These are phyloP conservation scores for Thielaviopsis ethacetica DNA, from an alignment of 2,329 filamentous ascomycete genomes.

Conservation along the genomic window DNA sequence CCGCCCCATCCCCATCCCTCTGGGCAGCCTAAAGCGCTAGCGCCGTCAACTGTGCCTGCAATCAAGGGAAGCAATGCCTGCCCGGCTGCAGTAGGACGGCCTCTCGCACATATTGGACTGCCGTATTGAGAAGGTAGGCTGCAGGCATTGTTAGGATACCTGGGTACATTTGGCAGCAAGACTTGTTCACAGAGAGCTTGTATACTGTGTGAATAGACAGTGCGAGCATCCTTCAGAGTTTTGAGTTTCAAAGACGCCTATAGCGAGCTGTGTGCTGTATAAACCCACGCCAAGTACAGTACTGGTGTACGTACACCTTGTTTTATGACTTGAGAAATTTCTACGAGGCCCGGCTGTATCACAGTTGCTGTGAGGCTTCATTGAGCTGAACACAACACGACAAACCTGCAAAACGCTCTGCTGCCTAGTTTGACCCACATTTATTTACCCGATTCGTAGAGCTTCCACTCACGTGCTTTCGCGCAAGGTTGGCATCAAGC, in stretches of 20 bases:
- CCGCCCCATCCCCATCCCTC: neutral
- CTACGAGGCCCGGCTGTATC: too few relatives aligned
- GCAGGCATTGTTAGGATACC: neutral
- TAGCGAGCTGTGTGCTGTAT: neutral
- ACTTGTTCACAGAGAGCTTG: neutral
- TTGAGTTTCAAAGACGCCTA: neutral
- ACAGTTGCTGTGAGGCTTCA: too few relatives aligned
- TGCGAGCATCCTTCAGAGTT: neutral
- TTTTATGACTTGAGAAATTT: too few relatives aligned
- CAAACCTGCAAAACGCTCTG: neutral
- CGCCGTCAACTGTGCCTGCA: neutral
- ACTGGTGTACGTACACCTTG: too few relatives aligned
- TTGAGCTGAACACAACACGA: too few relatives aligned
- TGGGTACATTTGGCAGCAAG: neutral
- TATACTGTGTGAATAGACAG: neutral
- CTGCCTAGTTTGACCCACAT: neutral
- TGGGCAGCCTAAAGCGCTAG: neutral
- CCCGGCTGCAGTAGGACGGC: neutral
- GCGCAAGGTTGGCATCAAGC: neutral
- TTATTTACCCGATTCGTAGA: neutral
- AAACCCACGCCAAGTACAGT: neutral
- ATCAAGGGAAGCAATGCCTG: neutral
- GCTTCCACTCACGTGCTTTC: neutral
- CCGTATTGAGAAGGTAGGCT: neutral
- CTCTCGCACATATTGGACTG: neutral